A percentile compares a stretch with the other conserved stretches of the same genome.
These are phyloP conservation scores for Fusarium globosum DNA, from an alignment of 2,329 filamentous ascomycete genomes.

Conservation along the genomic window DNA sequence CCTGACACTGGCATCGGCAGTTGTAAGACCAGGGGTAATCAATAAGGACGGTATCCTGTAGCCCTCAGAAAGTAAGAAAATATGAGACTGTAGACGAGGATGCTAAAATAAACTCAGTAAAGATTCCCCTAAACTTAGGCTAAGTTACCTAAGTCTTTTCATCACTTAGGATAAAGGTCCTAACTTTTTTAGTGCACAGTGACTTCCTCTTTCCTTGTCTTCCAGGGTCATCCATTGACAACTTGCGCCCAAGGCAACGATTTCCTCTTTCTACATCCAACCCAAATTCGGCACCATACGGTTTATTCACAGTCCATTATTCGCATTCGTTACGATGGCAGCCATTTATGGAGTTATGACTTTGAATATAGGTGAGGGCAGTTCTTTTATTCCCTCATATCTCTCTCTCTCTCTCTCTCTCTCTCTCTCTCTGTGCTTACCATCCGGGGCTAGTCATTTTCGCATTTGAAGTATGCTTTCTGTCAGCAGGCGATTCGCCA, in stretches of 20 bases:
- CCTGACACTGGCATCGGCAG: background rate
- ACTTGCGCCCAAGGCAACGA: background rate
- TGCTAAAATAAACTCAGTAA: background rate
- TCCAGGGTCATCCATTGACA: background rate
- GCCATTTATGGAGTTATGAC: background rate
- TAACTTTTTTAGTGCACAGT: background rate
- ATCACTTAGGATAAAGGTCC: background rate
- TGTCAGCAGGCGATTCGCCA: constrained; percentile 23
- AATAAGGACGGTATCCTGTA: background rate
- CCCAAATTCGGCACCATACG: background rate
- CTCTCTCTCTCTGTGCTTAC: background rate
- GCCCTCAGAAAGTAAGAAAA: background rate
- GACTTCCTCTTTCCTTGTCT: constrained; percentile 12
- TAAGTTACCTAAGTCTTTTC: background rate
- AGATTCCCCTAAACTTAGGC: background rate
- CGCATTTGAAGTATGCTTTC: constrained; percentile 32
- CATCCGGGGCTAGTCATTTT: constrained; percentile 10
- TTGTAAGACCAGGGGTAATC: background rate
- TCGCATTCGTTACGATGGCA: background rate
- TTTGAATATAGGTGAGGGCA: constrained; percentile 19
- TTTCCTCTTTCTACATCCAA: no score
- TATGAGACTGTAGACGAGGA: fast-evolving
- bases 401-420: background rate
- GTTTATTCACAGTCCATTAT: no score
- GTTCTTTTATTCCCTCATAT: background rate